These are phyloP conservation scores for Camelina laxa DNA, from an alignment of 345 rosid genomes.

Conservation along the genomic window DNA sequence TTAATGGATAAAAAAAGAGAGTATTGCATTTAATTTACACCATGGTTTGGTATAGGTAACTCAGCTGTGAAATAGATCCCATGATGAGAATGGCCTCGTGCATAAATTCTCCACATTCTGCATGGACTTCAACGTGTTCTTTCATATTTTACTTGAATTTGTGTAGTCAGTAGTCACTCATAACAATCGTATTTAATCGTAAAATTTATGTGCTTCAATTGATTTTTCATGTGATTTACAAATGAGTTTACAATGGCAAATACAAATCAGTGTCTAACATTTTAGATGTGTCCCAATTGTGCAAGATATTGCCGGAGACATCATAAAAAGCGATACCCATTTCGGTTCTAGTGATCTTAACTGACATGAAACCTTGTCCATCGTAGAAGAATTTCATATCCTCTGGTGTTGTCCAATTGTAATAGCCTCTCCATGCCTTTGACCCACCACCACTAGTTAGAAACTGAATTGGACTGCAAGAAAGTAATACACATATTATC, in stretches of 20 bases:
- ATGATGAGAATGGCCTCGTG: not conserved
- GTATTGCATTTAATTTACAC: not conserved
- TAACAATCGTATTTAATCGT: not conserved
- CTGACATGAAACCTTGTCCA: slow-evolving; percentile 55
- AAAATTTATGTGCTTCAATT: not conserved
- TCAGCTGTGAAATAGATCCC: not conserved
- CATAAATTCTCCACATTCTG: not conserved
- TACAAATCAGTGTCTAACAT: slow-evolving; percentile 14
- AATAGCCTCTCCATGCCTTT: slow-evolving; percentile 56
- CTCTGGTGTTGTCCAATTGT: slow-evolving; percentile 25
- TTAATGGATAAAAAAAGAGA: not conserved
- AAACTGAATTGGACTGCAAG: slow-evolving; percentile 46
- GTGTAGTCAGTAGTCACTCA: not conserved
- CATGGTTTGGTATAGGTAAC: not conserved
- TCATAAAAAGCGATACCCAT: slow-evolving; percentile 36
- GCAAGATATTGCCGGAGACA: slow-evolving; percentile 40
- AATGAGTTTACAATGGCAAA: not conserved
- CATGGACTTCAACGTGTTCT: not conserved
- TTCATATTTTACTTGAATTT: not conserved
- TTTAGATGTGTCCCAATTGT: slow-evolving; percentile 39
- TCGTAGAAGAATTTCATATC: slow-evolving; percentile 46
- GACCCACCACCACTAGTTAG: slow-evolving; percentile 58
- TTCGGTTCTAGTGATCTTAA: slow-evolving; percentile 35
- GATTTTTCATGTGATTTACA: not conserved
- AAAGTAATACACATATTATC: not conserved